Percentiles rank a stretch among this genome's conserved stretches.
Evolutionary conservation across 805 yeast genomes (phyloP).

Genomic region (Teunomyces tritomae): DNA sequence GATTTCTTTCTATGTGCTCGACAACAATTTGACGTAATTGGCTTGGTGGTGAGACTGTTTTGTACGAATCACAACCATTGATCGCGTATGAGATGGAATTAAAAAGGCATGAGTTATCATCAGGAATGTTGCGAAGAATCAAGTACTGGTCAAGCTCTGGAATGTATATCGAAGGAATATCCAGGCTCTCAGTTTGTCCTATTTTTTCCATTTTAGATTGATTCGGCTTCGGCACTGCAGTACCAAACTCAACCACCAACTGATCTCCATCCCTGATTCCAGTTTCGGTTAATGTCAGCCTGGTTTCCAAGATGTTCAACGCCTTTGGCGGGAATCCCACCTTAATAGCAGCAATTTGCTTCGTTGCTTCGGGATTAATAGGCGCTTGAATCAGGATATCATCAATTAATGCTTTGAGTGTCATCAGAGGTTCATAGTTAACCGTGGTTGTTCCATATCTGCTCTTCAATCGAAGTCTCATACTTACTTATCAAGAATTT

Average conservation of each 20-base stretch:
- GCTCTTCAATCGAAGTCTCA: constrained; percentile 12
- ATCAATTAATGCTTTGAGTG: not conserved
- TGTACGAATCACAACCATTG: constrained; percentile 25
- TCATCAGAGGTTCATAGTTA: not conserved
- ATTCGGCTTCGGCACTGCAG: not conserved
- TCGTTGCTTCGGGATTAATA: not conserved
- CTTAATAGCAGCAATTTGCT: constrained; percentile 28
- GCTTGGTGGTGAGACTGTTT: constrained; percentile 41
- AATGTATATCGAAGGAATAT: constrained; percentile 25
- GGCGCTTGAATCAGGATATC: not conserved
- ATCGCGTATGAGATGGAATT: constrained; percentile 58
- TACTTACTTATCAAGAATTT: not conserved
- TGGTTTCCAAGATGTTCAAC: constrained; percentile 26
- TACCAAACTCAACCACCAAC: constrained; percentile 36
- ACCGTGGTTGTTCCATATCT: constrained; percentile 6
- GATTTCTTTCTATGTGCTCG: constrained; percentile 38
- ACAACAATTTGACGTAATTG: constrained; percentile 55
- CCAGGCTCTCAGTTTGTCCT: constrained; percentile 4
- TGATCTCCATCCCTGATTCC: constrained; percentile 63
- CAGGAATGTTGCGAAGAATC: constrained; percentile 59
- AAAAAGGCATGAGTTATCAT: constrained; percentile 77
- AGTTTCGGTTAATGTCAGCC: constrained; percentile 29
- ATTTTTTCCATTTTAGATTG: not conserved
- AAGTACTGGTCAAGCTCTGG: constrained; percentile 29
- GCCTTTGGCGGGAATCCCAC: constrained; percentile 63